These are phyloP conservation scores for Irpex rosettiformis DNA, from an alignment of 1,284 basidiomycete species.

Conservation along the genomic window DNA sequence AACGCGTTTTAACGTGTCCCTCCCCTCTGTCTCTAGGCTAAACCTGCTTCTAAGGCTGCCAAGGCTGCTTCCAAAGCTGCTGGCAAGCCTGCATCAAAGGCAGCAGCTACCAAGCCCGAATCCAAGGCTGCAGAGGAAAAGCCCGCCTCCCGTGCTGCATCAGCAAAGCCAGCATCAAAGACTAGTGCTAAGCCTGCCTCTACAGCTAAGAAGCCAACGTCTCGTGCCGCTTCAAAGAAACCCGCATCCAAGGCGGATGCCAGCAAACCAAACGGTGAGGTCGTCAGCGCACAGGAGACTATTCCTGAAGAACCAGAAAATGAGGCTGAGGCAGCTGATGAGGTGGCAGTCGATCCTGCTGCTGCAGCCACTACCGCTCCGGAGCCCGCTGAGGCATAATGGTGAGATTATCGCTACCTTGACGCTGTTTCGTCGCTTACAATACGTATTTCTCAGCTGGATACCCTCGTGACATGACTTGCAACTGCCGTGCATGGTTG, in stretches of 20 bases:
- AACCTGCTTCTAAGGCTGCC: constrained; percentile 28
- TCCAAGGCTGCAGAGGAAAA: constrained; percentile 26
- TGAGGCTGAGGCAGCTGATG: constrained; percentile 29
- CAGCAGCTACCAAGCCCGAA: constrained; percentile 27
- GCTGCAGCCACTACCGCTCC: constrained; percentile 7
- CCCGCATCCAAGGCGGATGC: constrained; percentile 26
- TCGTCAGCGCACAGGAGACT: constrained; percentile 25
- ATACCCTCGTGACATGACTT: not conserved
- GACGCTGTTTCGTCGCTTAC: not conserved
- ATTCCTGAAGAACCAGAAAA: constrained; percentile 34
- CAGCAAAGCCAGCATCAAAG: constrained; percentile 30
- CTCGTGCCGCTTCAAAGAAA: constrained; percentile 31
- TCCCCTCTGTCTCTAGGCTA: constrained; percentile 19
- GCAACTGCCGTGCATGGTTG: not conserved
- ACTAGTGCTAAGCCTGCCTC: constrained; percentile 11
- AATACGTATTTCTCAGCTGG: not conserved
- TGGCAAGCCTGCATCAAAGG: constrained; percentile 31
- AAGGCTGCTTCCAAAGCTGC: constrained; percentile 22
- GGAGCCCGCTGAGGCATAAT: constrained; percentile 9
- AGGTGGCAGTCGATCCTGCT: constrained; percentile 15
- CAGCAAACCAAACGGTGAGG: constrained; percentile 25
- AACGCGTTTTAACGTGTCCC: not conserved
- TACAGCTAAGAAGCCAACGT: constrained; percentile 29
- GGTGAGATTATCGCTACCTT: not conserved
- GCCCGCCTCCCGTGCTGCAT: constrained; percentile 25